Conservation (phyloP, 805 yeast species). For the Teunomyces atbi region DNA sequence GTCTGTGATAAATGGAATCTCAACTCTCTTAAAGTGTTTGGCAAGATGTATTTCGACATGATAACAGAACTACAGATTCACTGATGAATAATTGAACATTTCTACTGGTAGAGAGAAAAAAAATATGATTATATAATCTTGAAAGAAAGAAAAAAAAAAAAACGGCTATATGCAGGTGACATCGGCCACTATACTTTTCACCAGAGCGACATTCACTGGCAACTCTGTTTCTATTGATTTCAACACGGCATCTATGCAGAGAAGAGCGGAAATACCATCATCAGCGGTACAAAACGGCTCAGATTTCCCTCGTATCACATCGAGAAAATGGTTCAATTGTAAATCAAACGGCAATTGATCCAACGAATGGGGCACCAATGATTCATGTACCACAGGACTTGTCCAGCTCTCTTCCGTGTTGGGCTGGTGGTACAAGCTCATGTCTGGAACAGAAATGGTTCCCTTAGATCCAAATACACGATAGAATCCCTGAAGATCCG, state of each 20-base stretch:
- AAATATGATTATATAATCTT: neutral
- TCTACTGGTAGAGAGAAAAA: constrained; percentile 11
- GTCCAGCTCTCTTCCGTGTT: constrained; percentile 26
- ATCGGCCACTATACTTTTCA: constrained; percentile 9
- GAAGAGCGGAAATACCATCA: constrained; percentile 33
- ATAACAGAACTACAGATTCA: constrained; percentile 2
- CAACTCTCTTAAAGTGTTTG: constrained; percentile 69
- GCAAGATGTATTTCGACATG: constrained; percentile 45
- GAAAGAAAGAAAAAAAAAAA: neutral
- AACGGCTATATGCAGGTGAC: neutral
- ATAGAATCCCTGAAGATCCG: constrained; percentile 33
- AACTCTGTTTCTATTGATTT: constrained; percentile 29
- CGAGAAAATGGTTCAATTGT: constrained; percentile 39
- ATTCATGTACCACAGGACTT: constrained; percentile 20
- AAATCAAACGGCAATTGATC: constrained; percentile 31
- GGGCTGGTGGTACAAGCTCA: constrained; percentile 35
- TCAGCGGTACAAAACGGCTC: constrained; percentile 30
- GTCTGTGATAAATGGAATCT: constrained; percentile 80
- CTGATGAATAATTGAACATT: constrained; percentile 8
- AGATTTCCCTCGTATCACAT: constrained; percentile 27
- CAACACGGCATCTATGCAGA: constrained; percentile 36
- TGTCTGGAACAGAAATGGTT: constrained; percentile 40
- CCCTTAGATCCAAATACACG: constrained; percentile 39
- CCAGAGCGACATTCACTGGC: constrained; percentile 20
- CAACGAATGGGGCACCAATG: constrained; percentile 11